A percentile compares a stretch with the other conserved stretches of the same genome.
Evolutionary conservation across 2,329 filamentous ascomycete genomes (phyloP).

Genomic region (Pyricularia grisea): DNA sequence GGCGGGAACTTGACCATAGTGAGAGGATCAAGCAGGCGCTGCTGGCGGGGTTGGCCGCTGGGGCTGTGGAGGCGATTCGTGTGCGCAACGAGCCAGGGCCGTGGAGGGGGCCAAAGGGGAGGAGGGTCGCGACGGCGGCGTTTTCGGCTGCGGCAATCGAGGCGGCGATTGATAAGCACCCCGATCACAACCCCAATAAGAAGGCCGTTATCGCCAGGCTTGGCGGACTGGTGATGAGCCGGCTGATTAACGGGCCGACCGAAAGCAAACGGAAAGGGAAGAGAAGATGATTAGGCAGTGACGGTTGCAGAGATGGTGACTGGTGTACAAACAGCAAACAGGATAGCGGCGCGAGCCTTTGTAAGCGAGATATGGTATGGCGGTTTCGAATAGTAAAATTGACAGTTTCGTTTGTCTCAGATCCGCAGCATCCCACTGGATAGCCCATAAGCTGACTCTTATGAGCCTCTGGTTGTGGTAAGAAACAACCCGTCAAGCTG

Average conservation of each 20-base stretch:
- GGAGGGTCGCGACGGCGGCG: constrained; percentile 13
- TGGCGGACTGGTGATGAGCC: not conserved
- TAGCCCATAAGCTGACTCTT: too few species aligned
- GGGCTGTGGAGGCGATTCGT: constrained; percentile 12
- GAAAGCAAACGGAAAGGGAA: not conserved
- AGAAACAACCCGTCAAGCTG: too few species aligned
- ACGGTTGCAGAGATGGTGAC: not conserved
- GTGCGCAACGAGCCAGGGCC: constrained; percentile 9
- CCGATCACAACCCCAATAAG: not conserved
- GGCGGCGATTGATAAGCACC: constrained; percentile 8
- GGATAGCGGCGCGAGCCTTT: not conserved
- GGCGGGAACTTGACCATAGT: not conserved
- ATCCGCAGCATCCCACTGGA: not conserved
- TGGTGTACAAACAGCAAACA: not conserved
- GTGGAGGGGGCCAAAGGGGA: constrained; percentile 10
- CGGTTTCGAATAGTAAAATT: not conserved
- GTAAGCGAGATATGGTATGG: not conserved
- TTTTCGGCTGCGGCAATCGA: constrained; percentile 12
- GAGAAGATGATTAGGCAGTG: not conserved
- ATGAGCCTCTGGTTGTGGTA: too few species aligned
- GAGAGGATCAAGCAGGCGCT: constrained; percentile 18
- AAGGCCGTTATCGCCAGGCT: not conserved
- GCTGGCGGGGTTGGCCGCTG: constrained; percentile 9
- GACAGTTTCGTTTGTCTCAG: not conserved
- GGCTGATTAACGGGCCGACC: not conserved